Percentiles rank a stretch among this genome's conserved stretches.
Conservation (phyloP, 169 alveolate species). For the Amoebophrya sp. region DNA sequence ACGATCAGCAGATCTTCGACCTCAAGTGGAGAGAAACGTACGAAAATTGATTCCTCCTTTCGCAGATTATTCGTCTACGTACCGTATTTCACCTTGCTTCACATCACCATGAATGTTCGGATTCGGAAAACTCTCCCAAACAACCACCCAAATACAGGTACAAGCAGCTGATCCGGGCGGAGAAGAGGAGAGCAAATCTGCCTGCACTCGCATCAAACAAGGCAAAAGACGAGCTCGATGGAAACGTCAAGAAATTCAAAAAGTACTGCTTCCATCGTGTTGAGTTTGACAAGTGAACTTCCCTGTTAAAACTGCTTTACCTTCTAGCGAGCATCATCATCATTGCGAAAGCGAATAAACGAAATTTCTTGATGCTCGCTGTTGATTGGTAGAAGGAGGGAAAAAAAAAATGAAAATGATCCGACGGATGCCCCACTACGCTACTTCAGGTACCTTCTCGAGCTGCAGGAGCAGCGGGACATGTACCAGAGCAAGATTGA, state of each 20-base stretch:
- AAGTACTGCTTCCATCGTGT: neutral
- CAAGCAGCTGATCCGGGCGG: neutral
- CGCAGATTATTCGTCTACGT: too few relatives aligned
- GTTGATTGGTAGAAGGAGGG: too few relatives aligned
- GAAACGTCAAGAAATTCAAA: neutral
- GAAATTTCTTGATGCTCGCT: too few relatives aligned
- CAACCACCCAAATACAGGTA: neutral
- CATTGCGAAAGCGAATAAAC: too few relatives aligned
- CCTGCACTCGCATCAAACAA: neutral
- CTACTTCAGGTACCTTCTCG: neutral
- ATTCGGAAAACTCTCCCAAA: neutral
- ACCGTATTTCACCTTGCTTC: too few relatives aligned
- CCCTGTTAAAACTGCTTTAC: too few relatives aligned
- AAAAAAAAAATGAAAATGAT: too few relatives aligned
- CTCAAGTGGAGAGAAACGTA: slow-evolving; percentile 3
- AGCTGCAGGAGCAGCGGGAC: neutral
- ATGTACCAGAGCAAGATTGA: neutral
- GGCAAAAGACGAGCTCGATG: neutral
- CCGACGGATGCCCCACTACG: too few relatives aligned
- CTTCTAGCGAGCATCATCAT: too few relatives aligned
- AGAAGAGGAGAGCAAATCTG: neutral
- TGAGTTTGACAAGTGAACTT: too few relatives aligned
- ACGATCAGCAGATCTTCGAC: neutral
- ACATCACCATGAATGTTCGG: neutral
- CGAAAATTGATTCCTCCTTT: too few relatives aligned